Evolutionary conservation across 2,329 filamentous ascomycete species (phyloP), one percentile per base, ranked within the genome.

Genomic region (Conoideocrella luteorostrata): DNA sequence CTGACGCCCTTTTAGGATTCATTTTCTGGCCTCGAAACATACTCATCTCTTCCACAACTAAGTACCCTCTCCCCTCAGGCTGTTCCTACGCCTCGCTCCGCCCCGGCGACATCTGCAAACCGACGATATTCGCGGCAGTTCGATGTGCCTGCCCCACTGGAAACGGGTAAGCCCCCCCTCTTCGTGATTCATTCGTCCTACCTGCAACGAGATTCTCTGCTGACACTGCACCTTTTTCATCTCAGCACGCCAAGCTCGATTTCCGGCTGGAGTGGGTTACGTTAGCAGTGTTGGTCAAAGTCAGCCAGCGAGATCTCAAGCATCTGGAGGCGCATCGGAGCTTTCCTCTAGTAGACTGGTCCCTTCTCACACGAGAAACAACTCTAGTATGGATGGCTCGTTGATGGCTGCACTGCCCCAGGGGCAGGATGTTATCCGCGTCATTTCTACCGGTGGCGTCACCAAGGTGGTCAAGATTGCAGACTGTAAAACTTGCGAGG

Each of bases 391-490:
- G 58, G 90, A 96, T 64, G 84, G 84, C 49, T 84, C 88, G 53
- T 82, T 91, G 50, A 93, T 91, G 77, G 87, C 88, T 52, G 84
- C 85, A 47, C 70, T 96, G 57, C 90, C 90, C 45, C 77, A 83
- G 51, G 87, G 89, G 64, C 88, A 94, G 62, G 86, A 90, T 47
- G 80, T 95, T 48, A 95, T 97, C 51, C 80, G 90, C 50, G 88
- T 96, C 53, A 95, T 97, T 58, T 95, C 87, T 52, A 93, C 89
- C 39, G 88, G 83, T 49, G 93, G 90, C 41, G 82, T 89, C 49
- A 95, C 89, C 38, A 95, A 95, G 59, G 90, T 96, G 20, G 82
- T 98, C 58, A 93, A 93, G 63, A 89, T 97, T 52, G 85, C 88
- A 51, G 86, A 87, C 51, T 96, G 90, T 73, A 89, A 83, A 58